phyloP scores from a whole-genome alignment of 495 filamentous ascomycete species.

The Aspergillus coremiiformis region DNA sequence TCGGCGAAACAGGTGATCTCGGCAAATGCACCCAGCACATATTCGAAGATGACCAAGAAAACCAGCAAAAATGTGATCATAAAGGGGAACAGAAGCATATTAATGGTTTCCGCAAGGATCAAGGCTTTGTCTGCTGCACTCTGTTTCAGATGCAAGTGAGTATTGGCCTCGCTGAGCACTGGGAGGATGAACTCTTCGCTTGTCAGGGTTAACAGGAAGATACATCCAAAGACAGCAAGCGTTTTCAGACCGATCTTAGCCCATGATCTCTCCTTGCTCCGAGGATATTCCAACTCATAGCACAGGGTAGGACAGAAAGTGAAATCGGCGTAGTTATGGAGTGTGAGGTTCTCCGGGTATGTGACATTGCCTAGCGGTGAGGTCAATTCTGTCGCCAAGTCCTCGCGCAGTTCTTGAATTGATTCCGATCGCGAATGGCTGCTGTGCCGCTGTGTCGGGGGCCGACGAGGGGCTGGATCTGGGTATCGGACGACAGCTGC shows the following conservation, averaged over 20 bases:
- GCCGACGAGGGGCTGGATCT: constrained; percentile 41
- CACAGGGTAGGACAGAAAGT: constrained; percentile 91
- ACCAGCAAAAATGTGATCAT: constrained; percentile 94
- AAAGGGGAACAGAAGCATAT: constrained; percentile 89
- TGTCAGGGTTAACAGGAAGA: constrained; percentile 85
- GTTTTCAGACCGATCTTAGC: constrained; percentile 77
- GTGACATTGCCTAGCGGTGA: constrained; percentile 83
- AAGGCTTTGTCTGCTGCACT: constrained; percentile 61
- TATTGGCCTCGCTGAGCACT: constrained; percentile 68
- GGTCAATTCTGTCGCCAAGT: constrained; percentile 81
- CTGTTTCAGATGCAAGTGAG: constrained; percentile 51
- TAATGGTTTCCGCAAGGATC: constrained; percentile 86
- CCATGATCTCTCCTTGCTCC: constrained; percentile 66
- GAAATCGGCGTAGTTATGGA: constrained; percentile 77
- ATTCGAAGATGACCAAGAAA: constrained; percentile 97
- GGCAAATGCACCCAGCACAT: constrained; percentile 87
- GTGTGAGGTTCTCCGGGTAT: constrained; percentile 82
- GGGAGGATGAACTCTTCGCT: constrained; percentile 96
- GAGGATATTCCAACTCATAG: constrained; percentile 95
- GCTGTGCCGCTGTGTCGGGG: constrained; percentile 20
- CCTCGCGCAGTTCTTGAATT: constrained; percentile 65
- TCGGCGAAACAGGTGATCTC: constrained; percentile 92
- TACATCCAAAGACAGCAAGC: constrained; percentile 89
- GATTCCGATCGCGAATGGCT: constrained; percentile 39
- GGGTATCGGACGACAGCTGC: constrained; percentile 68